phyloP scores from a whole-genome alignment of 2,329 filamentous ascomycete species.

The Talaromyces funiculosus region DNA sequence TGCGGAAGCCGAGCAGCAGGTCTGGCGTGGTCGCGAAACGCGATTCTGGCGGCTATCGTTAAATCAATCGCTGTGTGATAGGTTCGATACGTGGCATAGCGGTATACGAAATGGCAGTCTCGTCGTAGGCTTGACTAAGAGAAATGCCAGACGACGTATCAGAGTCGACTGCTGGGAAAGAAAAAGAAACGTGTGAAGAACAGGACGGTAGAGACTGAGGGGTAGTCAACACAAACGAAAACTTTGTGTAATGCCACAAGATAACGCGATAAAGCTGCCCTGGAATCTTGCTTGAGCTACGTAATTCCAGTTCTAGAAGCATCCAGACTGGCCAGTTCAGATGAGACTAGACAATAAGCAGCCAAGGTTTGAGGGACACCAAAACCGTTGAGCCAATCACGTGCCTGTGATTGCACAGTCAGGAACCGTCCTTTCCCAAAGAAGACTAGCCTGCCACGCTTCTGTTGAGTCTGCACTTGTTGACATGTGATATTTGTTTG shows the following conservation, averaged over 20 bases:
- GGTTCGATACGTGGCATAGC: background rate
- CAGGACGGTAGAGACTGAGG: background rate
- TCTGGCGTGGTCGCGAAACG: background rate
- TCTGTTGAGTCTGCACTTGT: background rate
- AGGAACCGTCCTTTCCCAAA: background rate
- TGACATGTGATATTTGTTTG: background rate
- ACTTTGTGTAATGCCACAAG: slow-evolving; percentile 4
- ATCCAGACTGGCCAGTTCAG: background rate
- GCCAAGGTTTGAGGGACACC: background rate
- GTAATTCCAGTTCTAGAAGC: background rate
- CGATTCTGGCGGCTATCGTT: slow-evolving; percentile 5
- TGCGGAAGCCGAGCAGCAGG: background rate
- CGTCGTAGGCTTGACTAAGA: background rate
- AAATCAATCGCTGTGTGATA: background rate
- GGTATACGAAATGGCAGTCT: background rate
- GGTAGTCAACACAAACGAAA: background rate
- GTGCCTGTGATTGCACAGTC: background rate
- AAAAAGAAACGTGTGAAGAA: background rate
- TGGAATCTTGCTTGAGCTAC: background rate
- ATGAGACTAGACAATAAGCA: background rate
- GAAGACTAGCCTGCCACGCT: background rate
- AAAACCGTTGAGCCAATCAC: background rate
- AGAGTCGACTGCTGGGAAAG: too few species aligned
- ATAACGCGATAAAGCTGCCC: slow-evolving; percentile 1
- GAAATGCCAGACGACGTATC: background rate